phyloP scores from a whole-genome alignment of 805 yeast species.

The Myxozyma monticola region DNA sequence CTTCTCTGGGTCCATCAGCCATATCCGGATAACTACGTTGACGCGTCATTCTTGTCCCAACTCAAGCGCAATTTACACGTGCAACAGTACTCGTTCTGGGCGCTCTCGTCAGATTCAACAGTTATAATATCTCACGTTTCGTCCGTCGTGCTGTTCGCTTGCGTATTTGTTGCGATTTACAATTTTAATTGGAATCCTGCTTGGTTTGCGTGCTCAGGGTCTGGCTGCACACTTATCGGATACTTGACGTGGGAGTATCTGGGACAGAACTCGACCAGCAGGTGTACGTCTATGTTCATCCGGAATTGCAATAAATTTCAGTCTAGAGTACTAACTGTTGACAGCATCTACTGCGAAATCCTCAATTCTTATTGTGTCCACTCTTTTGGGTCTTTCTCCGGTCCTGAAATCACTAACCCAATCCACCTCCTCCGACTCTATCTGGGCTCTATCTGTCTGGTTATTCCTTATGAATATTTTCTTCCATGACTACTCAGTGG shows the following conservation, averaged over 20 bases:
- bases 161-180: slow-evolving; percentile 63
- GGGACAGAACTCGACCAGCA: slow-evolving; percentile 12
- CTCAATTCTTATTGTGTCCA: slow-evolving; percentile 63
- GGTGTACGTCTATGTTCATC: slow-evolving; percentile 2
- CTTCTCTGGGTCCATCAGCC: slow-evolving; percentile 81
- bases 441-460: slow-evolving; percentile 89
- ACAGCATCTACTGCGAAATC: slow-evolving; percentile 49
- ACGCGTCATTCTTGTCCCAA: slow-evolving; percentile 75
- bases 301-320: not conserved
- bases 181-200: slow-evolving; percentile 36
- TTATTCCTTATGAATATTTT: slow-evolving; percentile 66
- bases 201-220: slow-evolving; percentile 35
- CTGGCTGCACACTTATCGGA: slow-evolving; percentile 37
- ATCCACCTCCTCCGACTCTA: slow-evolving; percentile 89
- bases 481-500: slow-evolving; percentile 66
- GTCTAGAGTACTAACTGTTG: not conserved
- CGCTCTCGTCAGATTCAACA: slow-evolving; percentile 69
- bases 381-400: slow-evolving; percentile 79
- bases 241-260: slow-evolving; percentile 33
- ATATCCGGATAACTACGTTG: slow-evolving; percentile 90
- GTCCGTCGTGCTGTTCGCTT: slow-evolving; percentile 59
- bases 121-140: slow-evolving; percentile 66
- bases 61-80: slow-evolving; percentile 76
- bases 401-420: slow-evolving; percentile 83
- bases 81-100: slow-evolving; percentile 59